Evolutionary conservation across 2,329 filamentous ascomycete species (phyloP).

Genomic region (Aspergillus latus): DNA sequence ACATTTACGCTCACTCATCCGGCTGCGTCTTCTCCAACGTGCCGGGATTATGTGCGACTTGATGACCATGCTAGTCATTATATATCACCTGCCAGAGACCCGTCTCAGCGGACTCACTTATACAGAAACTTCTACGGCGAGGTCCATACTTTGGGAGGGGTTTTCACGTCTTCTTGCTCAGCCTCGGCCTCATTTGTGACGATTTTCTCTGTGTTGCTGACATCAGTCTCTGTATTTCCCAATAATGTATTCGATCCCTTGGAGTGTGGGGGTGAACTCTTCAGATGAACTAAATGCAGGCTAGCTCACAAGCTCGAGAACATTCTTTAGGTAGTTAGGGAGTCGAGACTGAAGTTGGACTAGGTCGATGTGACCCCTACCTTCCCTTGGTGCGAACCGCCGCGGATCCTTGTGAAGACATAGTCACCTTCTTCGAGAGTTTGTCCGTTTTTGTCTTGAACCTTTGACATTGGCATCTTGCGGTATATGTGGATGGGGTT

Average conservation of each 20-base stretch:
- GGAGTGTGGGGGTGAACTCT: not conserved
- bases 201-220: slow-evolving; percentile 23
- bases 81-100: slow-evolving; percentile 24
- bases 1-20: not conserved
- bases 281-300: too few relatives aligned
- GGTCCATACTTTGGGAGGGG: slow-evolving; percentile 27
- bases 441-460: slow-evolving; percentile 26
- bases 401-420: slow-evolving; percentile 25
- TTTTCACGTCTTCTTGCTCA: slow-evolving; percentile 24
- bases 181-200: slow-evolving; percentile 25
- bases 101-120: not conserved
- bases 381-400: slow-evolving; percentile 25
- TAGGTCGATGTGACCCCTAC: slow-evolving; percentile 14
- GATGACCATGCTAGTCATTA: slow-evolving; percentile 29
- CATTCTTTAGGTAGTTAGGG: not conserved
- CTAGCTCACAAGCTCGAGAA: too few relatives aligned
- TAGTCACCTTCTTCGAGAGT: slow-evolving; percentile 25
- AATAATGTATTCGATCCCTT: not conserved
- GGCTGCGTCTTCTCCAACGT: slow-evolving; percentile 22
- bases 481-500: not conserved
- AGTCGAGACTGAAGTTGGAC: not conserved
- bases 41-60: slow-evolving; percentile 27
- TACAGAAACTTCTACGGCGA: not conserved
- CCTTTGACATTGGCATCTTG: slow-evolving; percentile 21
- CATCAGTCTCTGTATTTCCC: not conserved